These are phyloP conservation scores for Buddleja alternifolia DNA, from an alignment of 257 asterid genomes.

Conservation along the genomic window DNA sequence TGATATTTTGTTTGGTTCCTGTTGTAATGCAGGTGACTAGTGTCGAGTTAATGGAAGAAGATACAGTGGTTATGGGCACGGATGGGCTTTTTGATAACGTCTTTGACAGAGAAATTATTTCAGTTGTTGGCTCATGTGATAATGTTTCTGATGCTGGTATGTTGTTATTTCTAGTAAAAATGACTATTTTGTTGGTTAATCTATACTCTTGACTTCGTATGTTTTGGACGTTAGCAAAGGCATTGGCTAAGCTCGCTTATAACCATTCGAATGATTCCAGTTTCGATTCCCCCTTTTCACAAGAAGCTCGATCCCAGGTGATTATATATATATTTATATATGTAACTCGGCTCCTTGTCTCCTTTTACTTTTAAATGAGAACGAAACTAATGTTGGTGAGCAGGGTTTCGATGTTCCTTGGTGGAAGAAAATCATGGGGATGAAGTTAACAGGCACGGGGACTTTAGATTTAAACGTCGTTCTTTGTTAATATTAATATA, in stretches of 20 bases:
- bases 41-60: constrained; percentile 75
- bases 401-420: constrained; percentile 88
- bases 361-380: not conserved
- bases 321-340: no score
- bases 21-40: constrained; percentile 57
- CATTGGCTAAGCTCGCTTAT: constrained; percentile 73
- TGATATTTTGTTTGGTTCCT: not conserved
- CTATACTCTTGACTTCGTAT: constrained; percentile 25
- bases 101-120: constrained; percentile 63
- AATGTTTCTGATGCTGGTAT: constrained; percentile 66
- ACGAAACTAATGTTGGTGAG: constrained; percentile 4
- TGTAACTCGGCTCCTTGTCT: not conserved
- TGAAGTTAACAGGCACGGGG: constrained; percentile 76
- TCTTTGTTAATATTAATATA: no score
- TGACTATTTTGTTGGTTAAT: constrained; percentile 1
- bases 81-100: constrained; percentile 89
- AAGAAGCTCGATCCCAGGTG: constrained; percentile 80
- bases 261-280: constrained; percentile 63
- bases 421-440: constrained; percentile 81
- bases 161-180: constrained; percentile 12
- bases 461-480: not conserved
- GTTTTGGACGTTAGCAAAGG: constrained; percentile 67
- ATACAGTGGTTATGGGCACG: constrained; percentile 71
- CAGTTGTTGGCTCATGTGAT: constrained; percentile 41
- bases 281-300: constrained; percentile 83